Evolutionary conservation across 2,329 filamentous ascomycete species (phyloP).

Genomic region (Ceratocystis cubensis): DNA sequence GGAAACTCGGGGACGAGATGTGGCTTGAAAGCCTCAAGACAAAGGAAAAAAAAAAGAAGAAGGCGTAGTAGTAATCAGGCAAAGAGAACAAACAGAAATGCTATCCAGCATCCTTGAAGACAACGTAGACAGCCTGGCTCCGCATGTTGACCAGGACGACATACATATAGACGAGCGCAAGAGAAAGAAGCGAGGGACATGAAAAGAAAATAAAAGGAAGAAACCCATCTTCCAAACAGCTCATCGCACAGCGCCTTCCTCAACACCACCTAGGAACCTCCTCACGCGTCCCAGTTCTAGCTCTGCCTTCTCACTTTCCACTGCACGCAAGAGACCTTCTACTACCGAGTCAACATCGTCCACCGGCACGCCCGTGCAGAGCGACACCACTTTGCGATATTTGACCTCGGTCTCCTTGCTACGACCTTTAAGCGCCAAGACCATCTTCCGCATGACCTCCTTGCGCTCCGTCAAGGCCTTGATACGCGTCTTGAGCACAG

Average conservation of each 20-base stretch:
- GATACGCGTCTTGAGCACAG: slow-evolving; percentile 53
- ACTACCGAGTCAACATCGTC: slow-evolving; percentile 68
- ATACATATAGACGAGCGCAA: neutral
- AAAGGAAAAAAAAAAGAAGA: too few species aligned
- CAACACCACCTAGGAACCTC: slow-evolving; percentile 64
- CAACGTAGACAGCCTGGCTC: too few species aligned
- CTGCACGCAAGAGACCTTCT: slow-evolving; percentile 67
- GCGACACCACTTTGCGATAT: slow-evolving; percentile 74
- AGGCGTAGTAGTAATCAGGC: neutral
- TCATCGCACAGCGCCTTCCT: slow-evolving; percentile 44
- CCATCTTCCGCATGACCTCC: slow-evolving; percentile 51
- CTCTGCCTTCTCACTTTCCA: slow-evolving; percentile 73
- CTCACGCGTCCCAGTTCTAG: slow-evolving; percentile 64
- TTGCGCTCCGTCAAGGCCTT: slow-evolving; percentile 60
- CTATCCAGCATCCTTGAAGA: neutral
- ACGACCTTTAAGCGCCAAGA: slow-evolving; percentile 59
- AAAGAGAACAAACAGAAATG: slow-evolving; percentile 5
- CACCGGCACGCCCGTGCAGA: slow-evolving; percentile 73
- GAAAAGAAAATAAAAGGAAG: neutral
- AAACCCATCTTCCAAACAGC: neutral
- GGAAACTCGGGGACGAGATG: too few species aligned
- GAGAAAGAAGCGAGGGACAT: neutral
- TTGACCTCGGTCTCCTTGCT: slow-evolving; percentile 76
- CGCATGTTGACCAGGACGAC: too few species aligned
- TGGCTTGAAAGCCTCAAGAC: too few species aligned